Conservation (phyloP, 306 rosid species). For the Medicago arabica region DNA sequence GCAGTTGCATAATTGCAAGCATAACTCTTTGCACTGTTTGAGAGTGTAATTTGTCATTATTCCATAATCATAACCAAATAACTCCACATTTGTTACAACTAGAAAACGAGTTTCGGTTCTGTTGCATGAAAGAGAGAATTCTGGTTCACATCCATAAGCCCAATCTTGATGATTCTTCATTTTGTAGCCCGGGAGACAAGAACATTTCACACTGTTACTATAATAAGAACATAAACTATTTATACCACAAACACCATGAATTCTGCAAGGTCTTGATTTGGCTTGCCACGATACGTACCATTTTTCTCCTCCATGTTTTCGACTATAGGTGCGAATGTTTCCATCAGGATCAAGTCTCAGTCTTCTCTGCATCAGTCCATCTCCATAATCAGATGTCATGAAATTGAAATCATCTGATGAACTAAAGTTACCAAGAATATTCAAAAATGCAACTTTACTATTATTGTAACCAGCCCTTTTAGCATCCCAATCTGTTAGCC, state of each 20-base stretch:
- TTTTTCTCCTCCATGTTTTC: constrained; percentile 7
- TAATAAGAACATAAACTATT: constrained; percentile 49
- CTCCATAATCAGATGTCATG: constrained; percentile 52
- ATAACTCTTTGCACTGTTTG: constrained; percentile 42
- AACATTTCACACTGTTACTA: constrained; percentile 37
- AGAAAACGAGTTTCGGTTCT: constrained; percentile 37
- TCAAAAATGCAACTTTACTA: constrained; percentile 51
- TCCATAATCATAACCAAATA: constrained; percentile 55
- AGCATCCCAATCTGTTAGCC: constrained; percentile 45
- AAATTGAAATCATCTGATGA: constrained; percentile 57
- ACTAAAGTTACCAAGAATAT: constrained; percentile 52
- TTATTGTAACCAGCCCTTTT: constrained; percentile 53
- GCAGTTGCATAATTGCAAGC: constrained; percentile 50
- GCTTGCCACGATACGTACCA: constrained; percentile 68
- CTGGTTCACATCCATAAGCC: constrained; percentile 54
- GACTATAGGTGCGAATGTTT: constrained; percentile 54
- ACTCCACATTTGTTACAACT: constrained; percentile 41
- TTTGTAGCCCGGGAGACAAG: constrained; percentile 53
- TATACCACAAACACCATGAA: constrained; percentile 62
- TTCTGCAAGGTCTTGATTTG: constrained; percentile 43
- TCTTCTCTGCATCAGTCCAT: constrained; percentile 43
- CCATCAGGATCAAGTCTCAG: constrained; percentile 62
- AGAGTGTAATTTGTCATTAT: constrained; percentile 44
- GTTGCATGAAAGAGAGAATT: constrained; percentile 44
- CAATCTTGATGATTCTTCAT: constrained; percentile 43